Base-by-base conservation (phyloP, 1,139 yeast species). In the Sugiyamaella castrensis region DNA sequence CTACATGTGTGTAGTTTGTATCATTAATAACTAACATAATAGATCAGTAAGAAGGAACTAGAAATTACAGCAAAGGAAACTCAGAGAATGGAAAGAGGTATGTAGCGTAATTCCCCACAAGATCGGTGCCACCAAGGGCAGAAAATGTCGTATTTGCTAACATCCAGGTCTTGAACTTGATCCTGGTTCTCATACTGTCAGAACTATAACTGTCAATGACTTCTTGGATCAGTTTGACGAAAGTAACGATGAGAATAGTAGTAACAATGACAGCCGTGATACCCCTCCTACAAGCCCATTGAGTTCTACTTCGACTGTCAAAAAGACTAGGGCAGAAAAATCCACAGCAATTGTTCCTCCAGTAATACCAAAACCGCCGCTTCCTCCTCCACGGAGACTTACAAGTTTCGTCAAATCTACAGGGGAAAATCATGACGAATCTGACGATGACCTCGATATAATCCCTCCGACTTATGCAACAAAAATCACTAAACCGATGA, bases 61-160 rank as follows among this genome's bases (percentile, higher is more conserved):
- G 68, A 64, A 43, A 59, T 62, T 32, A 60, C 67, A 50, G 62
- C 59, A 30, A 55, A 55, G 40, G 69, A 67, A 47, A 59, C 68
- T 4, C 65, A 59, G 41, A 51, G 69, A 31, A 53, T 66, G 41
- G 61, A 56, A 37, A 52, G 70, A 39, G 60, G 24, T 19, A 19
- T 4, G 24, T 19, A 19, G 24, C 5, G 3, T 5, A 19, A n/a
- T n/a, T n/a, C n/a, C n/a, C n/a, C n/a, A n/a, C n/a, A n/a, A n/a
- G n/a, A n/a, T n/a, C n/a, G n/a, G n/a, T n/a, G n/a, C n/a, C n/a
- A n/a, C n/a, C n/a, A n/a, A n/a, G n/a, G n/a, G n/a, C n/a, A n/a
- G n/a, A n/a, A n/a, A n/a, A n/a, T n/a, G n/a, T 19, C 24, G 3
- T 19, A 19, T 19, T 19, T 19, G 24, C 24, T 19, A 4, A 19